phyloP scores from a whole-genome alignment of 2,329 filamentous ascomycete species.

The Cryphonectria naterciae region DNA sequence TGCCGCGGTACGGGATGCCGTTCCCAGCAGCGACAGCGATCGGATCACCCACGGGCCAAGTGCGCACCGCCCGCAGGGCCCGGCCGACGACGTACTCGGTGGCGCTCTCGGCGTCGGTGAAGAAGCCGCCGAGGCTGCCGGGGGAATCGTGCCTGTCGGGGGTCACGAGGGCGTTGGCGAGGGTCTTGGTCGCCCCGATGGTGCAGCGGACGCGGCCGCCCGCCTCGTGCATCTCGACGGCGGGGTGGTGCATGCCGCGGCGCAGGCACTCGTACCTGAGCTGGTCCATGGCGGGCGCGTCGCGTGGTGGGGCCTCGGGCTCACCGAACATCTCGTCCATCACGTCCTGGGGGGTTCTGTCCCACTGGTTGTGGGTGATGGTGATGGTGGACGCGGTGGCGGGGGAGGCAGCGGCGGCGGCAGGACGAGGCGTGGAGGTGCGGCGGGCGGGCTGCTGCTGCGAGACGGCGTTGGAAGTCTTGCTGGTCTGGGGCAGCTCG shows the following conservation, averaged over 20 bases:
- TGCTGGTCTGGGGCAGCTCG: not conserved
- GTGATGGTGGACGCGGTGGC: too few relatives aligned
- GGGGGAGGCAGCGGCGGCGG: too few relatives aligned
- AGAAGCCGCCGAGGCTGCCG: not conserved
- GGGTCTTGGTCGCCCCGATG: constrained; percentile 7
- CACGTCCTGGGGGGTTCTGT: not conserved
- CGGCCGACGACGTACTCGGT: not conserved
- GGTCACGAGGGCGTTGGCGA: not conserved
- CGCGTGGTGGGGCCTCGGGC: not conserved
- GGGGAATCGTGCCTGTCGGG: too few relatives aligned
- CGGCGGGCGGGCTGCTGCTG: too few relatives aligned
- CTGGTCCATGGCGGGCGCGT: not conserved
- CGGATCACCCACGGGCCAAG: not conserved
- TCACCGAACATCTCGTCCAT: not conserved
- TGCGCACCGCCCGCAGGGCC: not conserved
- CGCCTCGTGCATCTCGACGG: constrained; percentile 2
- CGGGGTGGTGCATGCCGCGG: constrained; percentile 32
- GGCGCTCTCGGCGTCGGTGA: not conserved
- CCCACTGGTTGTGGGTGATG: not conserved
- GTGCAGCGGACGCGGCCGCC: constrained; percentile 20
- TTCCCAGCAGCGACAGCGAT: not conserved
- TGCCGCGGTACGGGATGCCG: not conserved
- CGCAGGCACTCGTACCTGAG: constrained; percentile 28
- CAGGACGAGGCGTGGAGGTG: too few relatives aligned
- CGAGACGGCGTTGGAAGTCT: not conserved